Conservation (phyloP, 352 stramenopile genomes). For the Globisporangium camurandrum region DNA sequence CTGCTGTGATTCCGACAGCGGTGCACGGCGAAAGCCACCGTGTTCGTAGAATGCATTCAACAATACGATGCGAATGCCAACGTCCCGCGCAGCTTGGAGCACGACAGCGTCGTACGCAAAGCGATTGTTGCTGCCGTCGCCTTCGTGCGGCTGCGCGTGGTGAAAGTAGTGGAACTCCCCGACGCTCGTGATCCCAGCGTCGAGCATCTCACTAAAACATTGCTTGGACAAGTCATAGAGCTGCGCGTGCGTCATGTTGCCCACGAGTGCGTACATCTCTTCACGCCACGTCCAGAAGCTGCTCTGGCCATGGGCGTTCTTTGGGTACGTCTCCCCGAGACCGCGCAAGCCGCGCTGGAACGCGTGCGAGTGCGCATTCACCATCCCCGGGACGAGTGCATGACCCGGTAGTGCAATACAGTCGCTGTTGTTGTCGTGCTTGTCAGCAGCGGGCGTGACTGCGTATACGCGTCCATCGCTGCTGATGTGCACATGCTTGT, state of each 20-base stretch:
- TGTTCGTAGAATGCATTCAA: constrained; percentile 75
- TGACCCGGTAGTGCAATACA: constrained; percentile 29
- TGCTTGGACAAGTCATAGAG: constrained; percentile 63
- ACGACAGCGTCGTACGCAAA: constrained; percentile 73
- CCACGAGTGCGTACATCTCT: constrained; percentile 80
- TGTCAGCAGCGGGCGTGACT: constrained; percentile 17
- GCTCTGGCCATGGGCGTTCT: constrained; percentile 24
- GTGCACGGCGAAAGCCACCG: constrained; percentile 47
- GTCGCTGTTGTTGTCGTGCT: neutral
- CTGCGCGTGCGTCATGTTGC: constrained; percentile 47
- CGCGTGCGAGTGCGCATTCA: constrained; percentile 78
- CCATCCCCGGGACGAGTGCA: constrained; percentile 59
- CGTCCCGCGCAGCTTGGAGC: constrained; percentile 46
- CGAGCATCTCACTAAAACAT: constrained; percentile 75
- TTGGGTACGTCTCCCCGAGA: constrained; percentile 69
- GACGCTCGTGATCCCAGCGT: constrained; percentile 69
- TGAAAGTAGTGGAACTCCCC: constrained; percentile 82
- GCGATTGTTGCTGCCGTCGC: constrained; percentile 19
- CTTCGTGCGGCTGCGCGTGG: constrained; percentile 32
- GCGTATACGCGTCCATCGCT: constrained; percentile 34
- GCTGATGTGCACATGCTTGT: constrained; percentile 44
- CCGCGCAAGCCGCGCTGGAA: constrained; percentile 67
- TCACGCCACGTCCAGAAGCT: constrained; percentile 81
- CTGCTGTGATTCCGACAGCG: constrained; percentile 56
- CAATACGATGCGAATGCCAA: constrained; percentile 65